These are phyloP conservation scores for Neurospora sp. DNA, from an alignment of 495 filamentous ascomycete species.

Conservation along the genomic window DNA sequence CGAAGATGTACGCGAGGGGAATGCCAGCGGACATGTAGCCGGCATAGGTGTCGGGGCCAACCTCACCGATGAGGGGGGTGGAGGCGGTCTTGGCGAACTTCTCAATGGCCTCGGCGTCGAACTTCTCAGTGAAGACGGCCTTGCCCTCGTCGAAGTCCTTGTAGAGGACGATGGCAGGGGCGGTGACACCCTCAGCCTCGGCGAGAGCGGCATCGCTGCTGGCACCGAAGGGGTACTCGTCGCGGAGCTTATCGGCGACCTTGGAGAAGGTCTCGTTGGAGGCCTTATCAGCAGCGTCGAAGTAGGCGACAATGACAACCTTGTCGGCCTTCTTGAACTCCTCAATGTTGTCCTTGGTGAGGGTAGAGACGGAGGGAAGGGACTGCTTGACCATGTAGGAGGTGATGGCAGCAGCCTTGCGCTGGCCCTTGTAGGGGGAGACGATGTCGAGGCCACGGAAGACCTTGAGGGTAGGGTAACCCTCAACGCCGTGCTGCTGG, in stretches of 20 bases:
- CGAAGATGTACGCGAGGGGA: slow-evolving; percentile 95
- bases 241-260: slow-evolving; percentile 75
- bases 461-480: slow-evolving; percentile 96
- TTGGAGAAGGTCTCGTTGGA: slow-evolving; percentile 70
- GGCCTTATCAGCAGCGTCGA: slow-evolving; percentile 73
- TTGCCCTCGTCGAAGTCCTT: slow-evolving; percentile 98
- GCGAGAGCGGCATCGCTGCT: slow-evolving; percentile 75
- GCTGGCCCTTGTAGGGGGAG: slow-evolving; percentile 74
- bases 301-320: slow-evolving; percentile 85
- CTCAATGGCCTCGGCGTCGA: slow-evolving; percentile 64
- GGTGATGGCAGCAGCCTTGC: slow-evolving; percentile 89
- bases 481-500: slow-evolving; percentile 80
- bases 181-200: slow-evolving; percentile 77
- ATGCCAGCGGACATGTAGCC: slow-evolving; percentile 93
- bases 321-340: slow-evolving; percentile 98
- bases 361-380: slow-evolving; percentile 77
- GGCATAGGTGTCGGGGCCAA: slow-evolving; percentile 95
- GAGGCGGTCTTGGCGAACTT: slow-evolving; percentile 76
- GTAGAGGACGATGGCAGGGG: slow-evolving; percentile 87
- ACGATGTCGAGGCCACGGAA: slow-evolving; percentile 88
- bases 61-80: slow-evolving; percentile 88
- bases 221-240: slow-evolving; percentile 85
- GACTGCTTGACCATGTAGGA: slow-evolving; percentile 99
- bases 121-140: slow-evolving; percentile 66
- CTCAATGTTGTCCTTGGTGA: slow-evolving; percentile 70